These are phyloP conservation scores for Alternaria triticimaculans DNA, from an alignment of 2,329 filamentous ascomycete genomes.

Conservation along the genomic window DNA sequence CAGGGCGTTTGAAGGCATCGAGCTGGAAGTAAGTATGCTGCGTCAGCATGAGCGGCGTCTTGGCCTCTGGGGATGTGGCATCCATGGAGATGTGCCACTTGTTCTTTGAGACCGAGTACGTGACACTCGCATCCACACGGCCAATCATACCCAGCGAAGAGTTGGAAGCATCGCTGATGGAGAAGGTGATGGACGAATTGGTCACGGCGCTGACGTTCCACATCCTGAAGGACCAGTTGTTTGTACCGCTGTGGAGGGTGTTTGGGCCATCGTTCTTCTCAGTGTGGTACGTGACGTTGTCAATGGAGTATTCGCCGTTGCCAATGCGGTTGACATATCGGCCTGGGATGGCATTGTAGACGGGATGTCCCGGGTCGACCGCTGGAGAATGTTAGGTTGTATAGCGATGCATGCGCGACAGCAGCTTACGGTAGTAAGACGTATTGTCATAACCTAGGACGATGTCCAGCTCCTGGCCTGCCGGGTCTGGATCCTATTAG, in stretches of 20 bases:
- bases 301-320: conserved; percentile 38
- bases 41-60: conserved; percentile 42
- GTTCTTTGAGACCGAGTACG: conserved; percentile 41
- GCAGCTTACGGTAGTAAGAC: conserved; percentile 42
- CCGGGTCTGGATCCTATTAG: conserved; percentile 33
- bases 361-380: conserved; percentile 43
- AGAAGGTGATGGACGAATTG: conserved; percentile 40
- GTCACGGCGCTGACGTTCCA: conserved; percentile 40
- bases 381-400: conserved; percentile 27
- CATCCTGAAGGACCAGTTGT: conserved; percentile 42
- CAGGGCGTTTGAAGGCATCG: conserved; percentile 40
- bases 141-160: conserved; percentile 41
- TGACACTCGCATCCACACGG: conserved; percentile 37
- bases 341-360: conserved; percentile 45
- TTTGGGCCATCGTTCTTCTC: conserved; percentile 43
- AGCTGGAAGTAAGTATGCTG: conserved; percentile 48
- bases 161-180: conserved; percentile 38
- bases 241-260: conserved; percentile 43
- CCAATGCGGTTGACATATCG: conserved; percentile 46
- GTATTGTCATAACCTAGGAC: conserved; percentile 45
- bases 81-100: conserved; percentile 44
- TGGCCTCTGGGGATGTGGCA: conserved; percentile 34
- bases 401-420: not conserved
- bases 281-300: conserved; percentile 36
- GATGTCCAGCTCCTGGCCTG: conserved; percentile 39